A percentile compares a stretch with the other conserved stretches of the same genome.
These are phyloP conservation scores for Coemansia sp. DNA, from an alignment of 371 early-diverging fungal genomes.

Conservation along the genomic window DNA sequence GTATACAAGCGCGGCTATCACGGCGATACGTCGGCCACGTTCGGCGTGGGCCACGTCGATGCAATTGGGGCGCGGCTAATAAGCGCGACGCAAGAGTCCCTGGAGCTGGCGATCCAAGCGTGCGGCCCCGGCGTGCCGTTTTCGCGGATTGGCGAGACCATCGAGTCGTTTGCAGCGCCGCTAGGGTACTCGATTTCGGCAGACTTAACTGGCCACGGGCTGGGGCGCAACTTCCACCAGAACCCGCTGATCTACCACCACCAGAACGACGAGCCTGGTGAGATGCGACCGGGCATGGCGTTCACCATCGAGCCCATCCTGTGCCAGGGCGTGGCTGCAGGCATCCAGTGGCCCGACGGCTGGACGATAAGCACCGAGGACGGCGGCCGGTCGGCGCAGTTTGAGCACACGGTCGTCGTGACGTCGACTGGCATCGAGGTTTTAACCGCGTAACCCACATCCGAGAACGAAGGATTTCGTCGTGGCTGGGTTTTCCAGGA, in stretches of 20 bases:
- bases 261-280: slow-evolving; percentile 49
- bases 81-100: slow-evolving; percentile 71
- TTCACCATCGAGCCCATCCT: slow-evolving; percentile 91
- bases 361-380: slow-evolving; percentile 85
- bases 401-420: slow-evolving; percentile 77
- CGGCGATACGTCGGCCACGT: slow-evolving; percentile 87
- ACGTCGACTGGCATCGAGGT: slow-evolving; percentile 69
- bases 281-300: slow-evolving; percentile 73
- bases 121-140: slow-evolving; percentile 82
- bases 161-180: slow-evolving; percentile 53
- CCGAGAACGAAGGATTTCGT: neutral
- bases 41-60: slow-evolving; percentile 84
- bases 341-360: slow-evolving; percentile 80
- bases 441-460: slow-evolving; percentile 54
- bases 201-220: slow-evolving; percentile 88
- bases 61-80: slow-evolving; percentile 70
- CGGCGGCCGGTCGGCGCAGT: slow-evolving; percentile 88
- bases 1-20: slow-evolving; percentile 89
- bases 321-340: slow-evolving; percentile 71
- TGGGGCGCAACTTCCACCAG: slow-evolving; percentile 62
- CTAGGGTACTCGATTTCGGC: slow-evolving; percentile 67
- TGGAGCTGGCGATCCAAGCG: slow-evolving; percentile 83
- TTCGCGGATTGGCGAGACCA: slow-evolving; percentile 68
- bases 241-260: slow-evolving; percentile 44
- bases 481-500: no score